Conservation (phyloP, 208 protist genomes). For the Crithidia sp. region DNA sequence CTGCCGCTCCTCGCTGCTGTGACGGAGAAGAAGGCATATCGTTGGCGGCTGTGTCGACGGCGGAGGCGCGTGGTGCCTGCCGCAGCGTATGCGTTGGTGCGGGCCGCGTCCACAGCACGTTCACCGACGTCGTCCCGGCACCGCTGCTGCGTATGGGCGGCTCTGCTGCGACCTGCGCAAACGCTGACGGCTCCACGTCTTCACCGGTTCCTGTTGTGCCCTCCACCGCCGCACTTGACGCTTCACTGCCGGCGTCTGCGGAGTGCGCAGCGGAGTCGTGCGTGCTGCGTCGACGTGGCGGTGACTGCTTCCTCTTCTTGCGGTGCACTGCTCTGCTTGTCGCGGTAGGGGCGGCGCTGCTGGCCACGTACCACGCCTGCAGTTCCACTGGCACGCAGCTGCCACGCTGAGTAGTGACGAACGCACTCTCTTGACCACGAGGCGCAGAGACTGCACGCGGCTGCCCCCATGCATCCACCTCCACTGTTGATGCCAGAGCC, state of each 20-base stretch:
- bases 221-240: not conserved
- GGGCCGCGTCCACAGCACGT: constrained; percentile 27
- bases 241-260: not conserved
- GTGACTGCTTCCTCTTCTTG: not conserved
- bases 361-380: constrained; percentile 28
- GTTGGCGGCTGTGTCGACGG: no score
- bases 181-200: not conserved
- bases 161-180: not conserved
- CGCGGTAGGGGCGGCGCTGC: not conserved
- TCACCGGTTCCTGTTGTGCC: not conserved
- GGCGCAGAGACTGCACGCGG: no score
- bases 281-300: not conserved
- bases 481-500: no score
- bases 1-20: no score
- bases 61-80: not conserved
- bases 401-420: not conserved
- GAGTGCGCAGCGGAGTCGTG: not conserved
- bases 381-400: constrained; percentile 17
- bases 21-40: not conserved
- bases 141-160: constrained; percentile 30
- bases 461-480: no score
- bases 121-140: constrained; percentile 46
- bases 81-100: not conserved
- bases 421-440: no score
- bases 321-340: not conserved